These are phyloP conservation scores for Botrytis fragariae DNA, from an alignment of 2,329 filamentous ascomycete genomes.

Conservation along the genomic window DNA sequence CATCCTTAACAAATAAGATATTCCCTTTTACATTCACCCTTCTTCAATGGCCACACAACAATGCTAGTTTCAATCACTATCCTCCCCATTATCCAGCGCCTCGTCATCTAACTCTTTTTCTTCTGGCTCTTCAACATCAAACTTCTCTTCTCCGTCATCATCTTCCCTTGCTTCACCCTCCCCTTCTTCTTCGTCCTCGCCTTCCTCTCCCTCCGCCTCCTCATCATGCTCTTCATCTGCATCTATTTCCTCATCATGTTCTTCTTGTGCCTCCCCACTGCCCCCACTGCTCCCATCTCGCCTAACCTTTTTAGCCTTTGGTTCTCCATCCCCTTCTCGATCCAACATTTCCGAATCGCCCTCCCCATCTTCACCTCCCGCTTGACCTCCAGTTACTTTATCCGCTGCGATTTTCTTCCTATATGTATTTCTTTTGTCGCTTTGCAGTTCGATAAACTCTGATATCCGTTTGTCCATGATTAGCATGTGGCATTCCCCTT, in stretches of 20 bases:
- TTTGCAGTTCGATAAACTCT: constrained; percentile 71
- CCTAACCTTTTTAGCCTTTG: constrained; percentile 19
- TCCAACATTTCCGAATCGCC: constrained; percentile 41
- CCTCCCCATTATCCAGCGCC: constrained; percentile 58
- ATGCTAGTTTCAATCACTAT: constrained; percentile 40
- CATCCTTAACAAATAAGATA: background rate
- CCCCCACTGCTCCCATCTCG: constrained; percentile 45
- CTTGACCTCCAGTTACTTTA: constrained; percentile 44
- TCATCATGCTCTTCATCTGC: constrained; percentile 47
- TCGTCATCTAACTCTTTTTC: constrained; percentile 51
- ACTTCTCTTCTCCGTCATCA: constrained; percentile 54
- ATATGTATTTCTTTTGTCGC: constrained; percentile 72
- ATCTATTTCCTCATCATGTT: constrained; percentile 42
- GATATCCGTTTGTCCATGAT: constrained; percentile 2
- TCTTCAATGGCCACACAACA: background rate
- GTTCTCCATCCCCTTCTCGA: constrained; percentile 26
- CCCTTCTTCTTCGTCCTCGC: constrained; percentile 46
- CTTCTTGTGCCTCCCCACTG: constrained; percentile 32
- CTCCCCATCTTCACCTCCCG: constrained; percentile 42
- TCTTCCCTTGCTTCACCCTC: constrained; percentile 53
- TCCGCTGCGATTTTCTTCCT: constrained; percentile 66
- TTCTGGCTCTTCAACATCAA: constrained; percentile 53
- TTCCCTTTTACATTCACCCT: background rate
- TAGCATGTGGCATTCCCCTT: constrained; percentile 21
- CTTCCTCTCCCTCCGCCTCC: constrained; percentile 40